Evolutionary conservation across 176 grass and related monocot genomes (phyloP), one percentile per base, ranked within the genome.

Genomic region (Carex myosuroides): DNA sequence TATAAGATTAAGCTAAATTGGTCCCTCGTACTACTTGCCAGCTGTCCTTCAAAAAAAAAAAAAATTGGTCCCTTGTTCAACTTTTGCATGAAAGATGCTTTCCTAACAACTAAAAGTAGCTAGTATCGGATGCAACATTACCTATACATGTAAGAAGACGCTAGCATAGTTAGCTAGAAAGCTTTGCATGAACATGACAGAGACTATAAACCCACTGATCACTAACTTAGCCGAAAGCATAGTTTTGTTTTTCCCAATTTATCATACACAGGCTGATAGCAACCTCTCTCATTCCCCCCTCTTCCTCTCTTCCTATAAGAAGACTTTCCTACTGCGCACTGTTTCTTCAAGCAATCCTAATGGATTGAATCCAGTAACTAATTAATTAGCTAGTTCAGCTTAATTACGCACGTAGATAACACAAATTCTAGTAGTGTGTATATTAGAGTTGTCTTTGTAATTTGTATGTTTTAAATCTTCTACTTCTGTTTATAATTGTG

Each of bases 191-290:
- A 70, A 70, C 17, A 44, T 39, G 37, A n/a, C 6, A 20, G 13
- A 21, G 29, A 29, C 0, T 29, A 13, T 67, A 8, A 62, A 24
- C 60, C 46, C 9, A 71, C 0, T 41, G 17, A 69, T 44, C 42
- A 44, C 33, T 10, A 35, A 13, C 41, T 68, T 68, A 68, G 29
- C 29, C 29, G 1, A 29, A 2, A 29, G 29, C 29, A 29, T 29
- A 29, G 29, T 29, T 29, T 29, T 2, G 0, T 68, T 18, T 83
- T 80, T 93, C 81, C 84, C 37, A 78, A 78, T 58, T 93, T 82
- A 46, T 1, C 44, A 46, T 81, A 79, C 8, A 52, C 50, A 89
- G 85, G 85, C 70, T 83, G 85, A 91, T 83, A 60, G 88, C 41
- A 44, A 44, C 42, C 77, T 82, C 82, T 69, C 83, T 65, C 82